Evolutionary conservation across 768 basidiomycete species (phyloP).

Genomic region (Tephrocybe sp.): DNA sequence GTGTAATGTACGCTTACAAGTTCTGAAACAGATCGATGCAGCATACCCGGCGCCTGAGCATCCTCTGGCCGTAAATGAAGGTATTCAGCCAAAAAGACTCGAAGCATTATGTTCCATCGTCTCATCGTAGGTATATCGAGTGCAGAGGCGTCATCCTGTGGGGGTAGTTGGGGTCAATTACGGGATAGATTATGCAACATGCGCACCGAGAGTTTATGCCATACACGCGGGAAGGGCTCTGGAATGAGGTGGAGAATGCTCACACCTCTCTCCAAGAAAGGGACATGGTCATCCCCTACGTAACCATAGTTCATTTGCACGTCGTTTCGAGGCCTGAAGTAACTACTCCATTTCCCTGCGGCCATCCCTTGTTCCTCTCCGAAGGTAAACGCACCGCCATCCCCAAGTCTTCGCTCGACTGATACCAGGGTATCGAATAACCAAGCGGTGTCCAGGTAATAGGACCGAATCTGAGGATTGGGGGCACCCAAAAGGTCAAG

Average conservation of each 20-base stretch:
- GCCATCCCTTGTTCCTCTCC: conserved; percentile 44
- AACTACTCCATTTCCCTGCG: conserved; percentile 57
- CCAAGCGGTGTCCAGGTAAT: conserved; percentile 90
- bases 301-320: conserved; percentile 46
- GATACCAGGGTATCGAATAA: conserved; percentile 76
- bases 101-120: conserved; percentile 85
- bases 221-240: conserved; percentile 85
- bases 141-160: conserved; percentile 85
- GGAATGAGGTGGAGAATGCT: conserved; percentile 89
- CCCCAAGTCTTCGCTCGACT: conserved; percentile 71
- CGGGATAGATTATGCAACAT: neutral
- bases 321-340: conserved; percentile 56
- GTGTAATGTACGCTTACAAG: conserved; percentile 41
- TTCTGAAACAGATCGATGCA: conserved; percentile 42
- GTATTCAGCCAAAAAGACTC: conserved; percentile 91
- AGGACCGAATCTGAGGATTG: conserved; percentile 75
- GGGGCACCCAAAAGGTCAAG: conserved; percentile 88
- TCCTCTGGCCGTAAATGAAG: conserved; percentile 62
- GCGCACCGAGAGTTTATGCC: conserved; percentile 70
- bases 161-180: neutral
- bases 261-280: conserved; percentile 83
- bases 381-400: conserved; percentile 59
- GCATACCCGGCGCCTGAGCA: conserved; percentile 24
- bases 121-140: conserved; percentile 84
- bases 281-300: conserved; percentile 92